Base-by-base conservation (phyloP, 805 yeast species). In the Wickerhamiella hasegawae region DNA sequence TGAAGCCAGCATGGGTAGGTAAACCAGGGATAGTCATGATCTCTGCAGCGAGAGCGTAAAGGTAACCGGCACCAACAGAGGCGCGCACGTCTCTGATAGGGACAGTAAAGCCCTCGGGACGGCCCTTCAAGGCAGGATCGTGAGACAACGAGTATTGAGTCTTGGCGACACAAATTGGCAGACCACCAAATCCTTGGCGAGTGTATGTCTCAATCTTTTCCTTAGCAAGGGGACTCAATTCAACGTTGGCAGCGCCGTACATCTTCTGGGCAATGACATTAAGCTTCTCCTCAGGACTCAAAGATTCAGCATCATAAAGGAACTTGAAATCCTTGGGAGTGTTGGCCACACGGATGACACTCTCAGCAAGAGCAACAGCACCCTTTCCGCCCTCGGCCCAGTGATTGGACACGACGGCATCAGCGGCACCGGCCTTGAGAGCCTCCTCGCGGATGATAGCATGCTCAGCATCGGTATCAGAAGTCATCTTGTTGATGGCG, bases 321-420 rank as follows among this genome's bases (percentile, higher is more conserved):
- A 71, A 73, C 42, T 68, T 59, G 59, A 76, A 71, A 30, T 65
- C 57, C 26, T 36, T 38, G 25, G 46, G 28, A 30, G 57, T 56
- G 39, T 63, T 55, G 34, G 53, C 52, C 21, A 92, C 87, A 45
- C 70, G 65, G 37, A 80, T 69, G 25, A 87, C 94, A 35, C 90
- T 79, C 45, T 76, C 58, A 30, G 97, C 97, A 39, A 87, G 69
- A 24, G 69, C 74, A 38, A 80, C 55, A 18, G 97, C 93, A 38
- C 97, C 97, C 41, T 62, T 60, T 45, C 97, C 97, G 62, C 97
- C 97, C 59, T 81, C 70, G 47, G 81, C 94, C 94, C 94, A 87
- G 60, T 87, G 97, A 60, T 76, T 79, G 5, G 94, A 73, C 14
- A 80, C 75, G 45, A 84, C 82, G 10, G 96, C 96, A 53, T 76